Evolutionary conservation across 2,329 filamentous ascomycete species (phyloP).

Genomic region (Fusarium heterosporum): DNA sequence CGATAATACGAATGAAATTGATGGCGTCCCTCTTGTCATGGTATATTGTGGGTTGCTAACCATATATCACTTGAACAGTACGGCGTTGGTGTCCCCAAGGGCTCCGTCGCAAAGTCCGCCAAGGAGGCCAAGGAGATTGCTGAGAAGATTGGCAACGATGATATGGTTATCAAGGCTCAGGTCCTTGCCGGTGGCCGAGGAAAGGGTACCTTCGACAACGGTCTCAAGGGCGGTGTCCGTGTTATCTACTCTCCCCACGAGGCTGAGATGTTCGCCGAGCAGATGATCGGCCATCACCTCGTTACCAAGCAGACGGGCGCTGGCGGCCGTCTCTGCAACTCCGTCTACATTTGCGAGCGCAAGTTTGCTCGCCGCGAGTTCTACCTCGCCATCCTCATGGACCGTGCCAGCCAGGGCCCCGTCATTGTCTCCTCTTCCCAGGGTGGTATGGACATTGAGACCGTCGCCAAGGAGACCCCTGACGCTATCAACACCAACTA

Average conservation of each 20-base stretch:
- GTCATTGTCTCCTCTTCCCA: slow-evolving; percentile 98
- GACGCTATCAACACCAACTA: slow-evolving; percentile 95
- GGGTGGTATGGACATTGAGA: slow-evolving; percentile 99
- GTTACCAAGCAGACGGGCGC: slow-evolving; percentile 99
- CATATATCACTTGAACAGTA: slow-evolving; percentile 69
- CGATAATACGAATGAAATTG: slow-evolving; percentile 28
- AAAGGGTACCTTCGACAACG: slow-evolving; percentile 98
- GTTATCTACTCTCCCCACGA: slow-evolving; percentile 98
- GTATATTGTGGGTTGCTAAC: slow-evolving; percentile 34
- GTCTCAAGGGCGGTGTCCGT: slow-evolving; percentile 97
- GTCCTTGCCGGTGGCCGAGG: slow-evolving; percentile 97
- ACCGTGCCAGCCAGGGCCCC: slow-evolving; percentile 88
- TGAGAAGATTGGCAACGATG: slow-evolving; percentile 89
- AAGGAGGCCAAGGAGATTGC: slow-evolving; percentile 93
- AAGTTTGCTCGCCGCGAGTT: slow-evolving; percentile 99
- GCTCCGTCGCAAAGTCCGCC: slow-evolving; percentile 83
- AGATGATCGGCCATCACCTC: slow-evolving; percentile 99
- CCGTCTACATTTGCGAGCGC: slow-evolving; percentile 99
- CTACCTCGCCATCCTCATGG: slow-evolving; percentile 99
- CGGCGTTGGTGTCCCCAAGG: slow-evolving; percentile 92
- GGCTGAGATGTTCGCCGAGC: slow-evolving; percentile 96
- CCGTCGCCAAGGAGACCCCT: slow-evolving; percentile 96
- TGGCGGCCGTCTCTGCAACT: slow-evolving; percentile 90
- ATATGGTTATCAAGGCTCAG: slow-evolving; percentile 99
- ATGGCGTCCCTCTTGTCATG: slow-evolving; percentile 14